phyloP scores from a whole-genome alignment of 139 green algal species.

The Helicosporidium sp. region DNA sequence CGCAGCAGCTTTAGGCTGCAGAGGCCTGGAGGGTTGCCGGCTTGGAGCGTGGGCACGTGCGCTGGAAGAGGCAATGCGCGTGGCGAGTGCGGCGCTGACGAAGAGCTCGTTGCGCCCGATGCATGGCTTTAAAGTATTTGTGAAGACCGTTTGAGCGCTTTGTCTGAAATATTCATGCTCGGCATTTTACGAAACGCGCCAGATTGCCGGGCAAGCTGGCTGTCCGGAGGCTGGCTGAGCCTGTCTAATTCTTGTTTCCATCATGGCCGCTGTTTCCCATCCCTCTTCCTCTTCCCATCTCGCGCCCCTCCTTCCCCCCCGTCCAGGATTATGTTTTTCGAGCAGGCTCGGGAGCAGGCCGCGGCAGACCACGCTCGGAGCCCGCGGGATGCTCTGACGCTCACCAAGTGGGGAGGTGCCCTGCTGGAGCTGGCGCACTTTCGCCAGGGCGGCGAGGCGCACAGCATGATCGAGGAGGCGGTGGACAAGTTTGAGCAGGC shows the following conservation, averaged over 20 bases:
- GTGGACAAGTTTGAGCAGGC: slow-evolving; percentile 66
- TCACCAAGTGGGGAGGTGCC: slow-evolving; percentile 80
- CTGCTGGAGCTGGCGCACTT: slow-evolving; percentile 94
- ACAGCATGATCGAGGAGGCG: slow-evolving; percentile 70
- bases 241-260: no score
- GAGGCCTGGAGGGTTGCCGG: background rate
- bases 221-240: no score
- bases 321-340: slow-evolving; percentile 78
- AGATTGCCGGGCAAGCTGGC: no score
- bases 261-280: no score
- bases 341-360: slow-evolving; percentile 53
- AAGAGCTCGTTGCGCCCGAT: no score
- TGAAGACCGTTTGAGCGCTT: no score
- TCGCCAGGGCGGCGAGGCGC: slow-evolving; percentile 60
- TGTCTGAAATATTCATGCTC: no score
- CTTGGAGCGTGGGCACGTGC: no score
- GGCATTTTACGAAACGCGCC: no score
- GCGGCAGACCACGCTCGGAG: slow-evolving; percentile 60
- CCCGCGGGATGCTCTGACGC: slow-evolving; percentile 55
- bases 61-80: no score
- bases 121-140: no score
- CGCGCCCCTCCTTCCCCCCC: background rate
- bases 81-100: no score
- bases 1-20: background rate
- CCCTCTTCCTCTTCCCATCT: background rate